Base-by-base conservation (phyloP, 2,329 filamentous ascomycete genomes). In the Chalara sp. region DNA sequence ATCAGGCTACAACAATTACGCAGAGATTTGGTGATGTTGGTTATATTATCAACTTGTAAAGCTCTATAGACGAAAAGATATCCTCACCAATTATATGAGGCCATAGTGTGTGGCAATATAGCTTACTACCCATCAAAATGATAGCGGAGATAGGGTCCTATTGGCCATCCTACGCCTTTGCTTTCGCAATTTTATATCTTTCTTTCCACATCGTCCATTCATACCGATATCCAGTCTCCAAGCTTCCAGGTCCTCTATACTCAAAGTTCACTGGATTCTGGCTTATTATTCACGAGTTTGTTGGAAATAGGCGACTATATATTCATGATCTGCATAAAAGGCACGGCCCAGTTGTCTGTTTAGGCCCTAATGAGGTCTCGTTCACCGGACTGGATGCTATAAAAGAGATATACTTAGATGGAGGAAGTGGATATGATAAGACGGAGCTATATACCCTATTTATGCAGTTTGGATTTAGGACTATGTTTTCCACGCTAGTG, bases 401-500 rank as follows among this genome's bases (percentile, higher is more conserved):
- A 48, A 83, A 79, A 61, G 78, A 83, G 65, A 84, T 84, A 44
- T 86, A 85, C 64, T 74, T 75, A 56, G 77, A 76, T 0, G 75
- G 76, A 0, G 80, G 80, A 4, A 83, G 79, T 59, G 81, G 80
- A 29, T 84, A 79, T 61, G 79, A 84, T 61, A 84, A 84, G 68
- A 82, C 79, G 0, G 76, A 79, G 51, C 84, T 84, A 57, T 85
- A 85, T 59, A 68, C 80, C 54, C 63, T 84, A 13, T 84, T 85
- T 55, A 75, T 62, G 51, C 70, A 81, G 4, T 83, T 79, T 8
- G 31, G 37, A 8, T 44, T 39, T 40, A 67, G 65, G 39, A 70
- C 67, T 1, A 68, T 69, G 61, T 70, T 70, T 44, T 70, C 67
- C 1, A 70, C 64, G 3, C 54, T 70, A 13, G 44, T 32, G 6